Evolutionary conservation across 106 monocot genomes (phyloP).

Genomic region (Dioscorea zingiberensis): DNA sequence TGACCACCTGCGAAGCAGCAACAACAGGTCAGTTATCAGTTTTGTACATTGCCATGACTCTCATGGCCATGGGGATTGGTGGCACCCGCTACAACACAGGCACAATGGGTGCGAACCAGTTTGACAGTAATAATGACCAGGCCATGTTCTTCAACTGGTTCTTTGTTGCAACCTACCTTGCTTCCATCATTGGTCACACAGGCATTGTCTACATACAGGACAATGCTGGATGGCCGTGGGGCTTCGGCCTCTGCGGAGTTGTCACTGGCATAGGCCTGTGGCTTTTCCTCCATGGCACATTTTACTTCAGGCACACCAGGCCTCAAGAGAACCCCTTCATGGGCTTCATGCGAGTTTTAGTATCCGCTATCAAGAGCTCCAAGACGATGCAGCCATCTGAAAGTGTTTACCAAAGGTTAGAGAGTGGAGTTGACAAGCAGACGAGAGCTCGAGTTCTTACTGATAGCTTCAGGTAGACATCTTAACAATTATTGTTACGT

Average conservation of each 20-base stretch:
- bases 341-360: background rate
- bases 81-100: constrained; percentile 8
- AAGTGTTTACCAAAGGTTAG: background rate
- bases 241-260: constrained; percentile 7
- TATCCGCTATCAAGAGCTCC: background rate
- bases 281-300: background rate
- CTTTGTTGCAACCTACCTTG: background rate
- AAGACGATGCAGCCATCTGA: background rate
- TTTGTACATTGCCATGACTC: constrained; percentile 3
- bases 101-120: constrained; percentile 17
- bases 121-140: background rate
- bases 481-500: too few relatives aligned
- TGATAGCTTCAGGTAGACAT: too few relatives aligned
- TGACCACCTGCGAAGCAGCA: background rate
- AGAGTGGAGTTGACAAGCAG: background rate
- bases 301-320: background rate
- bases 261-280: background rate
- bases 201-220: constrained; percentile 15
- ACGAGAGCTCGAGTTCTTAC: too few relatives aligned
- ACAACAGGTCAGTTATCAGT: background rate
- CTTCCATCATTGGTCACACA: background rate
- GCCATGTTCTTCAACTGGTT: constrained; percentile 15
- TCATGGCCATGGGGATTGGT: constrained; percentile 5
- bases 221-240: constrained; percentile 5
- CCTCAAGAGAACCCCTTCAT: constrained; percentile 5